These are phyloP conservation scores for Termitomyces sp. DNA, from an alignment of 768 basidiomycete genomes.

Conservation along the genomic window DNA sequence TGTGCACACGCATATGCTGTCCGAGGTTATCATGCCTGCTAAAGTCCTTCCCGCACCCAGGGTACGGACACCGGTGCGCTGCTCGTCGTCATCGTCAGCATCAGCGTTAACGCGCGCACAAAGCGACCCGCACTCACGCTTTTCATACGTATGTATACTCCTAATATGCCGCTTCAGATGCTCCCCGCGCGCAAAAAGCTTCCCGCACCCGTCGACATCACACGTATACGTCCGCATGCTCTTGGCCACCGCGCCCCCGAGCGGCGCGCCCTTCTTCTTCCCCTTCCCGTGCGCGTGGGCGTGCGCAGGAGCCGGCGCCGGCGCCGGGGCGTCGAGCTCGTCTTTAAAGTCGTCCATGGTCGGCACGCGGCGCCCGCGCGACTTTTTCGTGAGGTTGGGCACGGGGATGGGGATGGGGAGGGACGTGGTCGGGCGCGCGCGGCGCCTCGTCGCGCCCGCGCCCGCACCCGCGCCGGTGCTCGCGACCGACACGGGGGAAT, in stretches of 20 bases:
- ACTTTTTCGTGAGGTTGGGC: slow-evolving; percentile 45
- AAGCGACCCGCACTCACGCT: slow-evolving; percentile 68
- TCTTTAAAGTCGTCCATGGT: slow-evolving; percentile 22
- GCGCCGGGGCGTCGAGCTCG: background rate
- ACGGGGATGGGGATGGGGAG: slow-evolving; percentile 40
- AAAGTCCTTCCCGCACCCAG: slow-evolving; percentile 79
- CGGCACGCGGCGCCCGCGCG: slow-evolving; percentile 44
- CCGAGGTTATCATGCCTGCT: slow-evolving; percentile 84
- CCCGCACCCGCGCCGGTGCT: background rate
- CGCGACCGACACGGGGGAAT: background rate
- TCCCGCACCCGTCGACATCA: slow-evolving; percentile 65
- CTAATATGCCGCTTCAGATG: slow-evolving; percentile 80
- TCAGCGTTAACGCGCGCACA: background rate
- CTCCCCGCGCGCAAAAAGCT: slow-evolving; percentile 74
- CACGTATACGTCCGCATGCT: slow-evolving; percentile 53
- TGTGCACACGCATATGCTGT: slow-evolving; percentile 85
- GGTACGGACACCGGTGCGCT: slow-evolving; percentile 81
- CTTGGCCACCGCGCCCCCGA: slow-evolving; percentile 4
- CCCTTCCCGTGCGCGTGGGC: no score
- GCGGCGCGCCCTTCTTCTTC: slow-evolving; percentile 8
- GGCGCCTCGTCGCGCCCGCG: slow-evolving; percentile 7
- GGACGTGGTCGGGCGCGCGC: slow-evolving; percentile 17
- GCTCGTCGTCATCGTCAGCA: no score
- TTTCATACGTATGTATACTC: slow-evolving; percentile 79
- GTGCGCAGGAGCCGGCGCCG: slow-evolving; percentile 1